Evolutionary conservation across 2,329 filamentous ascomycete genomes (phyloP), one percentile per base, ranked within the genome.

Genomic region (Ophiostoma ulmi): DNA sequence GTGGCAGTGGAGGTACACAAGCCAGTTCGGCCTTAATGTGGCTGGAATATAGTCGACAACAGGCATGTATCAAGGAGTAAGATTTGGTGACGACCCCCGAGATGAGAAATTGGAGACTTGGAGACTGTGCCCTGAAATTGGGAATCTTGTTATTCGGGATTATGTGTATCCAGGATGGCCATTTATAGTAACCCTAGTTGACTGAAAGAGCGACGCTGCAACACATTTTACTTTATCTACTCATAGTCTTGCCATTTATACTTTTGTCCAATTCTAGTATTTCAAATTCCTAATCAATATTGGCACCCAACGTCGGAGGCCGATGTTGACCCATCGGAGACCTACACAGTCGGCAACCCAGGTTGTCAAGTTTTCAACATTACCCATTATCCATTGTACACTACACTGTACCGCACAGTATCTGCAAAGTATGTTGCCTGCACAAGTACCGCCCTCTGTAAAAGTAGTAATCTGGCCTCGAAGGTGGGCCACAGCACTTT

Each of bases 81-180:
- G 52, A 58, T 58, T 58, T 58, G 52, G 52, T 31, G 52, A 22
- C 52, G 52, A 58, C 52, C 52, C 52, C 44, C n/a, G 44, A 48
- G 44, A 48, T 48, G 44, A 48, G 44, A 48, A 14, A 44, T 44
- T 10, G 3, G 39, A 14, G 10, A 44, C 13, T 44, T 44, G 39
- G 3, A 1, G 41, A 14, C 44, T 48, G 44, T 48, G 44, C 44
- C 52, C 52, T 58, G 52, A 58, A 58, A 26, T 26, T 26, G 52
- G 11, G 52, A 58, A 26, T 58, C 20, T 31, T 13, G 5, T n/a
- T 48, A 7, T 20, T 48, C 20, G 44, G 44, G 44, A 17, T 48
- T 48, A 48, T 48, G 44, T 20, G 44, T 39, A 48, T 48, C 44
- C 20, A 20, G 10, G 17, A 48, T 48, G 20, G 17, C 17, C 44